phyloP scores from a whole-genome alignment of 805 yeast species.

The Tetrapisispora arboricola region DNA sequence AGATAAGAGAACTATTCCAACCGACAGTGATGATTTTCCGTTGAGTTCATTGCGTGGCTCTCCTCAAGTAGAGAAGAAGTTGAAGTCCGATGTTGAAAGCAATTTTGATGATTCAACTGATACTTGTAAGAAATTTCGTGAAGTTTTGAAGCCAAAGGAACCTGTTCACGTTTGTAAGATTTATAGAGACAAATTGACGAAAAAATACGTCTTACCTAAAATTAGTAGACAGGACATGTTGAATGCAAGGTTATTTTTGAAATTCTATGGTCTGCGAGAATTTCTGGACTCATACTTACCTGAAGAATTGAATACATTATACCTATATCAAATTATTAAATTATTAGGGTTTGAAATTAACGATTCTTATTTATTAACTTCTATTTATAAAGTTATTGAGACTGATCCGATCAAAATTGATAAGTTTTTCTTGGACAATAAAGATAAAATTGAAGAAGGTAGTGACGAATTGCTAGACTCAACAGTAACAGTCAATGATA shows the following conservation, averaged over 20 bases:
- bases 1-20: neutral
- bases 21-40: neutral
- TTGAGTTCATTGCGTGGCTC: neutral
- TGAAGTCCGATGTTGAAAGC: neutral
- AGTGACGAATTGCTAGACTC: neutral
- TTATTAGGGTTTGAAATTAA: conserved; percentile 49
- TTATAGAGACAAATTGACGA: conserved; percentile 18
- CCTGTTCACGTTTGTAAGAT: conserved; percentile 6
- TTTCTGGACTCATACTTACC: conserved; percentile 58
- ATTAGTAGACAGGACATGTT: conserved; percentile 36
- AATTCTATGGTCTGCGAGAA: conserved; percentile 45
- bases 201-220: conserved; percentile 29
- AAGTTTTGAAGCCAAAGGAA: neutral
- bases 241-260: conserved; percentile 43
- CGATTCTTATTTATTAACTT: conserved; percentile 27
- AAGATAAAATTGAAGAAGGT: neutral
- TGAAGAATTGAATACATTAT: conserved; percentile 45
- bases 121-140: neutral
- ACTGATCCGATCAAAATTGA: conserved; percentile 11
- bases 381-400: conserved; percentile 20
- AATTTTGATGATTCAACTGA: neutral
- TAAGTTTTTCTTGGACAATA: conserved; percentile 6
- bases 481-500: neutral
- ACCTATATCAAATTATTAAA: conserved; percentile 45
- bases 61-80: neutral